phyloP scores from a whole-genome alignment of 1,139 yeast genomes.

The Lodderomyces jiufengensis region DNA sequence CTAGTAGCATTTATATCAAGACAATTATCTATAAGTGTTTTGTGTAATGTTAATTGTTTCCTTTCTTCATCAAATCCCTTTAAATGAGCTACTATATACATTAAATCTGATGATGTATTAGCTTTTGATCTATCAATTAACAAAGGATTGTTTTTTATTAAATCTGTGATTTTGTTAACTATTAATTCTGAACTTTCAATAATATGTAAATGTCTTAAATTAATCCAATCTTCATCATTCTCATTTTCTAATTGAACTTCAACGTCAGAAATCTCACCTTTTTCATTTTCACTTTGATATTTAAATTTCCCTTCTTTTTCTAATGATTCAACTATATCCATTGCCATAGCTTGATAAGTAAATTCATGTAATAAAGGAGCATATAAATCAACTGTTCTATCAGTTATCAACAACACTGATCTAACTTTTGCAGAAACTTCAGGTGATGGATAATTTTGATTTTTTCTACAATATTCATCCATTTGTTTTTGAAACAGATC shows the following conservation, averaged over 20 bases:
- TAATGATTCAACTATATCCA: constrained; percentile 58
- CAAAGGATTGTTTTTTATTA: constrained; percentile 70
- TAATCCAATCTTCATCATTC: constrained; percentile 72
- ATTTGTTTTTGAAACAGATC: constrained; percentile 64
- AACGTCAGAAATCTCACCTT: constrained; percentile 47
- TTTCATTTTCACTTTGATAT: constrained; percentile 60
- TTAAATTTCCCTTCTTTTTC: constrained; percentile 54
- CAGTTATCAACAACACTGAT: constrained; percentile 71
- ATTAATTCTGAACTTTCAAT: constrained; percentile 70
- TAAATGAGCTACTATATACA: constrained; percentile 64
- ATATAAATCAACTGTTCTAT: constrained; percentile 76
- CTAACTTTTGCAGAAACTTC: constrained; percentile 57
- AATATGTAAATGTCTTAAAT: constrained; percentile 71
- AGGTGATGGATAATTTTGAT: constrained; percentile 63
- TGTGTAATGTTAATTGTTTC: constrained; percentile 56
- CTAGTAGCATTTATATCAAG: constrained; percentile 49
- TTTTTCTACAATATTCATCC: constrained; percentile 69
- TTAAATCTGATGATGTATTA: constrained; percentile 55
- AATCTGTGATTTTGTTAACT: constrained; percentile 58
- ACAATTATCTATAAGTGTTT: constrained; percentile 57
- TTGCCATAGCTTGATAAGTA: constrained; percentile 91
- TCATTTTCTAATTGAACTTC: constrained; percentile 51
- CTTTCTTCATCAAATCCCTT: constrained; percentile 68
- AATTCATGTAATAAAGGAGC: constrained; percentile 90
- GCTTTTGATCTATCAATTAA: constrained; percentile 63